Evolutionary conservation across 2,329 filamentous ascomycete genomes (phyloP).

Genomic region (Exophiala viscosa): DNA sequence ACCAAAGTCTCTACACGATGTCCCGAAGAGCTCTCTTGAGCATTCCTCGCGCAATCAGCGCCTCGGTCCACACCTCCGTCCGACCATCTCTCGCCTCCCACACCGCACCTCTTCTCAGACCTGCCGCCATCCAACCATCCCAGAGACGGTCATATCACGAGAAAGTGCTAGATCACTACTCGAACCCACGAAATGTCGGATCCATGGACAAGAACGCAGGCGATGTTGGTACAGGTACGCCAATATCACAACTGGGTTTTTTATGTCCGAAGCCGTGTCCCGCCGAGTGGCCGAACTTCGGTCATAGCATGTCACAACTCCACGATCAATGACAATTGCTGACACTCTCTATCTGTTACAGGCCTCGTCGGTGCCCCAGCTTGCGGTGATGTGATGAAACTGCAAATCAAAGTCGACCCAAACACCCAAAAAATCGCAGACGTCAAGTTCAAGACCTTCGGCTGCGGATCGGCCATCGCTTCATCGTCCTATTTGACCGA

Average conservation of each 20-base stretch:
- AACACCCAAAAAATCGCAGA: constrained; percentile 84
- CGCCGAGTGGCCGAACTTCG: constrained; percentile 12
- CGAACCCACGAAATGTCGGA: constrained; percentile 72
- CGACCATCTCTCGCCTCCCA: constrained; percentile 44
- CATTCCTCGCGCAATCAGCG: constrained; percentile 51
- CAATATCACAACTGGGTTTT: background rate
- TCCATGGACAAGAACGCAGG: constrained; percentile 73
- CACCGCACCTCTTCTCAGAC: constrained; percentile 43
- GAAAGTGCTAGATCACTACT: constrained; percentile 80
- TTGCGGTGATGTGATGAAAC: constrained; percentile 89
- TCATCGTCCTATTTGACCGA: constrained; percentile 93
- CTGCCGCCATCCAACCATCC: constrained; percentile 36
- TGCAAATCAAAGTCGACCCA: constrained; percentile 89
- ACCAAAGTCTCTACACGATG: constrained; percentile 41
- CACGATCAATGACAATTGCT: constrained; percentile 5
- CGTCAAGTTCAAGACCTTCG: constrained; percentile 98
- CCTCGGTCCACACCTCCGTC: constrained; percentile 47
- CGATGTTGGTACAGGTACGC: constrained; percentile 68
- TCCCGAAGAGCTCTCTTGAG: constrained; percentile 55
- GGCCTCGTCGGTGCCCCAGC: constrained; percentile 88
- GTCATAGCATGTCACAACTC: background rate
- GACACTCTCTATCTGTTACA: constrained; percentile 5
- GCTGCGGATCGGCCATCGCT: constrained; percentile 90
- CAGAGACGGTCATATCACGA: constrained; percentile 57
- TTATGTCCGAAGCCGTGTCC: constrained; percentile 9